Base-by-base conservation (phyloP, 1,284 basidiomycete species). In the Irpex sp. region DNA sequence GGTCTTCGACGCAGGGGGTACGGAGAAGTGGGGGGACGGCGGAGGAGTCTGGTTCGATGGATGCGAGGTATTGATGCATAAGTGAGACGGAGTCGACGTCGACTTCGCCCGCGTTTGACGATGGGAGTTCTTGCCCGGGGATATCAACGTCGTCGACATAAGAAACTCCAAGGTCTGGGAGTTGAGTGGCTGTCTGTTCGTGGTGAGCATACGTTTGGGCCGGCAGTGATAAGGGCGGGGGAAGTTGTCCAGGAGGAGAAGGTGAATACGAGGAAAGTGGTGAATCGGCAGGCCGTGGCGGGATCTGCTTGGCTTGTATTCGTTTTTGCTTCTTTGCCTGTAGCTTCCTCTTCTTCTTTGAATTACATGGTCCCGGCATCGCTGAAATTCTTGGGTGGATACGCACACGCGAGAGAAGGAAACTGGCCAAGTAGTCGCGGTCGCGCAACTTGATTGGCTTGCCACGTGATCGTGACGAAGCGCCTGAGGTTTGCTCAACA, bases 1-100 rank as follows among this genome's bases (percentile, higher is more conserved):
- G 91, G 78, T 95, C 90, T 72, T 92, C 82, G 43, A 95, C 92
- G 75, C 89, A 90, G 2, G 91, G 91, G n/a, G 3, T 32, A 7
- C 58, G 22, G 65, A 20, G 76, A 74, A 45, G 78, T 76, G 27
- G 75, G 4, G 75, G 73, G 3, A 74, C 76, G 42, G 79, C 75
- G 24, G 68, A 56, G 6, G 65, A 20, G 38, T 75, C 65, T 58
- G 67, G 69, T 27, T 63, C 5, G 6, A 60, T 73, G 38, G 22
- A 42, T 20, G 24, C 62, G 62, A 64, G 62, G 62, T 38, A 60
- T 44, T 24, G 24, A 67, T 60, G 15, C 56, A 68, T 43, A 7
- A 5, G 27, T 7, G 38, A 43, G 24, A 64, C 5, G 24, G 62
- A 64, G 32, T 32, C 4, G 10, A 22, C 59, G 11, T 62, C 1